Evolutionary conservation across 2,329 filamentous ascomycete genomes (phyloP).

Genomic region (Colletotrichum scovillei): DNA sequence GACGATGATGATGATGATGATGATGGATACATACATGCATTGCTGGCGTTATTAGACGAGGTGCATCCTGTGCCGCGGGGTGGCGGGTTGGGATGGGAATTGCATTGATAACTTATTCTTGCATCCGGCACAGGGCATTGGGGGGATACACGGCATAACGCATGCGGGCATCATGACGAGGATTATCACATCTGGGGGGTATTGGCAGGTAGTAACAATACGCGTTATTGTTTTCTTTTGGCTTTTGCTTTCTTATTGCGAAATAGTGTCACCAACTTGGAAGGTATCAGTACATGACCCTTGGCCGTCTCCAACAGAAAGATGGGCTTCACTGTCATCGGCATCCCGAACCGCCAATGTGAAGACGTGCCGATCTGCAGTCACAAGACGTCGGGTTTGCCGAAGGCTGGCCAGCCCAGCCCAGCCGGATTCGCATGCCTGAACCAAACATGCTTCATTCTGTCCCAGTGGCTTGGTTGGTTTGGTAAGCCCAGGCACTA

Average conservation of each 20-base stretch:
- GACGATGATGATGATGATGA: neutral
- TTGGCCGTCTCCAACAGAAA: neutral
- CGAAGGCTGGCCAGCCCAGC: neutral
- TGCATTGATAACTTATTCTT: neutral
- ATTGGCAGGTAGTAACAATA: neutral
- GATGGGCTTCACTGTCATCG: neutral
- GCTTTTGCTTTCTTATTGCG: too few species aligned
- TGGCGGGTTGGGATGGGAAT: neutral
- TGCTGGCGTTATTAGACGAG: conserved; percentile 1
- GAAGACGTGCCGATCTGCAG: too few species aligned
- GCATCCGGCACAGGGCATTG: neutral
- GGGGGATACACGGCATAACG: neutral
- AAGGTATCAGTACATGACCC: neutral
- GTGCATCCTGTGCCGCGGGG: neutral
- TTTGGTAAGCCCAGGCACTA: too few species aligned
- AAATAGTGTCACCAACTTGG: too few species aligned
- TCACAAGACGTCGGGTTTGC: neutral
- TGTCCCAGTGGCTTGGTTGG: neutral
- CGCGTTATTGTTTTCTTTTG: neutral
- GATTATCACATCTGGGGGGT: neutral
- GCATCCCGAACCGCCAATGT: too few species aligned
- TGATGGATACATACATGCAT: neutral
- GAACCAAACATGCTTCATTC: too few species aligned
- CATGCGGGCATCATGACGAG: neutral
- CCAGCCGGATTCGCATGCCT: too few species aligned